These are phyloP conservation scores for Ceratocystis eucalypticola DNA, from an alignment of 2,329 filamentous ascomycete species.

Conservation along the genomic window DNA sequence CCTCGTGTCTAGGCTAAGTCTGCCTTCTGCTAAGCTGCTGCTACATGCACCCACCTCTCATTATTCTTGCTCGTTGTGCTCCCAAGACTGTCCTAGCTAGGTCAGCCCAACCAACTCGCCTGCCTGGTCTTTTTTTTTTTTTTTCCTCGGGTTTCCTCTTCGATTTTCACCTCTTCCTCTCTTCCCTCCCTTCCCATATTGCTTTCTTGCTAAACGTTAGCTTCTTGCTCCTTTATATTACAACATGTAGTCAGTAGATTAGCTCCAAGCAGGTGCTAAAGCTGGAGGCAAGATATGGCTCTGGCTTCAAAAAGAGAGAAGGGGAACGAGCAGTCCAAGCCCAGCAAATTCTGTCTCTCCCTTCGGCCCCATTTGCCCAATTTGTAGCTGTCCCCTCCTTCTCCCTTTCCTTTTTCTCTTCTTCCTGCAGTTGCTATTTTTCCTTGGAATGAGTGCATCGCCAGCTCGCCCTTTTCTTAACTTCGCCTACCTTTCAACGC, in stretches of 20 bases:
- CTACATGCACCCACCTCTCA: no score
- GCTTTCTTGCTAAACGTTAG: not conserved
- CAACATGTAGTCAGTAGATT: not conserved
- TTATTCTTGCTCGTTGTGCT: no score
- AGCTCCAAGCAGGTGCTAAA: constrained; percentile 2
- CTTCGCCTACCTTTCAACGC: no score
- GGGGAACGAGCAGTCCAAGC: not conserved
- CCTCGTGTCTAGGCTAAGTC: no score
- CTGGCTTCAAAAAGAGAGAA: constrained; percentile 4
- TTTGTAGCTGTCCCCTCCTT: not conserved
- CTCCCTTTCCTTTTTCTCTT: not conserved
- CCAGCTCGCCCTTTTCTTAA: not conserved
- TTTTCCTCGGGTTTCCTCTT: constrained; percentile 9
- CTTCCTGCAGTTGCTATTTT: not conserved
- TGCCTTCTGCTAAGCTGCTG: no score
- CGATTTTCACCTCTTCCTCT: not conserved
- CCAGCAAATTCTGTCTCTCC: not conserved
- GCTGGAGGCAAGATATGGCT: constrained; percentile 4
- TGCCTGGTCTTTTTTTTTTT: constrained; percentile 9
- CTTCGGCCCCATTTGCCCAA: no score
- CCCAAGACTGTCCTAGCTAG: no score
- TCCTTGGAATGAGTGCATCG: not conserved
- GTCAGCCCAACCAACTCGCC: no score
- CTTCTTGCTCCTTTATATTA: constrained; percentile 8
- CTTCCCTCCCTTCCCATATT: not conserved